Conservation (phyloP, 192 early-diverging fungal species). For the Rhizophagus prolifer region DNA sequence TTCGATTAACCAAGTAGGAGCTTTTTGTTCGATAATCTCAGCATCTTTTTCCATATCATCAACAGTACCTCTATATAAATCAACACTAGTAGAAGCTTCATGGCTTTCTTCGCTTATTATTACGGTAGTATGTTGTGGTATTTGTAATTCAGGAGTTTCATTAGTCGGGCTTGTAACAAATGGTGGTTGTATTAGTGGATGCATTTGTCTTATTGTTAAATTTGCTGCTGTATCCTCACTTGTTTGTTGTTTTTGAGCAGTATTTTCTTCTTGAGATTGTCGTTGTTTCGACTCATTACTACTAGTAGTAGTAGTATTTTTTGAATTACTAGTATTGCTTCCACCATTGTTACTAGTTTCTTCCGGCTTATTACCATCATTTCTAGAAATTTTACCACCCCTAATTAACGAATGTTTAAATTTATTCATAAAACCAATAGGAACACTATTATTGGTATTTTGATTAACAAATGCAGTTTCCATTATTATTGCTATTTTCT, state of each 20-base stretch:
- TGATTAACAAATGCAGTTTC: slow-evolving; percentile 36
- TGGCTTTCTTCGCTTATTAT: slow-evolving; percentile 75
- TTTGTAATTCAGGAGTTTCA: slow-evolving; percentile 61
- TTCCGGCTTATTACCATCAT: slow-evolving; percentile 1
- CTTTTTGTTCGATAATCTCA: slow-evolving; percentile 59
- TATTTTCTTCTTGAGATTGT: not conserved
- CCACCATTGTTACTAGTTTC: not conserved
- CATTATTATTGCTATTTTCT: not conserved
- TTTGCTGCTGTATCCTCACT: not conserved
- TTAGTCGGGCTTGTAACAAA: slow-evolving; percentile 45
- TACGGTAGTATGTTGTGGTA: slow-evolving; percentile 68
- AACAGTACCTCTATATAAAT: slow-evolving; percentile 70
- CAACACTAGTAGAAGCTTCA: slow-evolving; percentile 69
- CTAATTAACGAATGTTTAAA: slow-evolving; percentile 40
- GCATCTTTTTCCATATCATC: slow-evolving; percentile 49
- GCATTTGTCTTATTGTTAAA: slow-evolving; percentile 17
- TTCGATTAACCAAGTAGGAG: slow-evolving; percentile 87
- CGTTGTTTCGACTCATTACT: not conserved
- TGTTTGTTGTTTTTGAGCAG: not conserved
- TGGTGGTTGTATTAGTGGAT: slow-evolving; percentile 33
- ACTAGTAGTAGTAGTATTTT: not conserved
- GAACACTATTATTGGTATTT: slow-evolving; percentile 5
- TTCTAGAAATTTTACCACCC: slow-evolving; percentile 9
- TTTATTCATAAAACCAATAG: slow-evolving; percentile 45
- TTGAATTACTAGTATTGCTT: not conserved